Evolutionary conservation across 2,329 filamentous ascomycete genomes (phyloP), one percentile per base, ranked within the genome.

Genomic region (Trichoderma atrobrunneum): DNA sequence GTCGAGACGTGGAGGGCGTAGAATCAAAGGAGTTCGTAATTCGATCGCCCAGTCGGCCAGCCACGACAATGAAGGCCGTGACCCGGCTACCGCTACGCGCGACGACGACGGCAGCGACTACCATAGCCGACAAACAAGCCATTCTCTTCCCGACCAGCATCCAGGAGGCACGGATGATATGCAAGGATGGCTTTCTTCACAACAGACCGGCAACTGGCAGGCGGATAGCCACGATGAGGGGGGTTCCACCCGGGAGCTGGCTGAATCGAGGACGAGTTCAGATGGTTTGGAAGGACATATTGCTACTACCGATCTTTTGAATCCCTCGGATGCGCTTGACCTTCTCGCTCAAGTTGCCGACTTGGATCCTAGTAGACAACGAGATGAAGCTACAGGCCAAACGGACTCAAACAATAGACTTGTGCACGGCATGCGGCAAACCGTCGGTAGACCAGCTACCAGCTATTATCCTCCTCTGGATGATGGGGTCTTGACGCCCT

Each of bases 221-320:
- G 54, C 26, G 5, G 54, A 57, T 8, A 57, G 54, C 26, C 60
- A 34, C 28, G 60, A 62, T 2, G 60, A 62, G 60, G 59, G 34
- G 32, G 60, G 60, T 62, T 62, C 60, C 60, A 62, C 60, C 16
- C 60, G 60, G 18, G 60, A 39, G 34, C 34, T 62, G 21, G 60
- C 60, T 4, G 60, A 62, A 28, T 62, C 60, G 60, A 62, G 60
- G 24, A 62, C 60, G 16, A 62, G 60, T 43, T 62, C 60, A 18
- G 60, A 62, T 26, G 60, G 60, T 28, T 62, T 62, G 16, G 60
- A 62, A 43, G 60, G 60, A 24, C 60, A 62, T 39, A 62, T 62
- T 62, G 60, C 60, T 34, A 43, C 34, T n/a, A 62, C 60, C n/a
- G 60, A 62, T 43, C 60, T 62, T 28, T 62, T 62, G 60, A 62